A percentile compares a stretch with the other conserved stretches of the same genome.
phyloP scores from a whole-genome alignment of 345 rosid species.

The Euclidium syriacum region DNA sequence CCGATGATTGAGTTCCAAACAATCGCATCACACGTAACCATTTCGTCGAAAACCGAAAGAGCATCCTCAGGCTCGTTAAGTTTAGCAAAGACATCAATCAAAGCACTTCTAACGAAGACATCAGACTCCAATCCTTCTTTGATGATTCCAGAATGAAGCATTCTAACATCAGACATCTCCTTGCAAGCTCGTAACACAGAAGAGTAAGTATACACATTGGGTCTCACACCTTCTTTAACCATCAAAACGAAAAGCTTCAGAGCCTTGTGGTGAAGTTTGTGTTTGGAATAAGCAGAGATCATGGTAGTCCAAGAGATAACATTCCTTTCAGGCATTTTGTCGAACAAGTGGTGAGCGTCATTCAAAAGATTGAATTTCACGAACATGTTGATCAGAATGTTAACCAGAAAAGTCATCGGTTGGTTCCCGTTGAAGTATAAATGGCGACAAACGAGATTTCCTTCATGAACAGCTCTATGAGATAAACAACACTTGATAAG shows the following conservation, averaged over 20 bases:
- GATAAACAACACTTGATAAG: slow-evolving; percentile 57
- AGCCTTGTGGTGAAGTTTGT: slow-evolving; percentile 25
- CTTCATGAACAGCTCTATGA: slow-evolving; percentile 44
- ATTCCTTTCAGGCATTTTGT: slow-evolving; percentile 32
- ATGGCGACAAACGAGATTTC: slow-evolving; percentile 44
- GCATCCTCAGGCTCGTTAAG: slow-evolving; percentile 42
- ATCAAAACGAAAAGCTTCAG: slow-evolving; percentile 39
- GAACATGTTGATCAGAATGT: slow-evolving; percentile 45
- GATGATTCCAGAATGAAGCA: slow-evolving; percentile 48
- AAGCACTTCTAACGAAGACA: slow-evolving; percentile 61
- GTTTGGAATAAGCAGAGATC: slow-evolving; percentile 52
- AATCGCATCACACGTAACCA: slow-evolving; percentile 53
- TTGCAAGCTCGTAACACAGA: slow-evolving; percentile 55
- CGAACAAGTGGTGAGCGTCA: slow-evolving; percentile 36
- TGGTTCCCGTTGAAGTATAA: slow-evolving; percentile 38
- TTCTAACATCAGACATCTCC: slow-evolving; percentile 34
- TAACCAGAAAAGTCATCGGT: slow-evolving; percentile 46
- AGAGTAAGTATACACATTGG: slow-evolving; percentile 63
- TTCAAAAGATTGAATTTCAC: slow-evolving; percentile 46
- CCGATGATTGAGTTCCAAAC: slow-evolving; percentile 79
- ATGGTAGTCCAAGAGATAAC: slow-evolving; percentile 72
- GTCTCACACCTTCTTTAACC: slow-evolving; percentile 52
- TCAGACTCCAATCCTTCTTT: slow-evolving; percentile 64
- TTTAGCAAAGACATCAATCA: slow-evolving; percentile 61
- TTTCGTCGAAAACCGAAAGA: slow-evolving; percentile 44